A percentile compares a stretch with the other conserved stretches of the same genome.
Evolutionary conservation across 805 yeast species (phyloP).

Genomic region (Komagataella ulmi): DNA sequence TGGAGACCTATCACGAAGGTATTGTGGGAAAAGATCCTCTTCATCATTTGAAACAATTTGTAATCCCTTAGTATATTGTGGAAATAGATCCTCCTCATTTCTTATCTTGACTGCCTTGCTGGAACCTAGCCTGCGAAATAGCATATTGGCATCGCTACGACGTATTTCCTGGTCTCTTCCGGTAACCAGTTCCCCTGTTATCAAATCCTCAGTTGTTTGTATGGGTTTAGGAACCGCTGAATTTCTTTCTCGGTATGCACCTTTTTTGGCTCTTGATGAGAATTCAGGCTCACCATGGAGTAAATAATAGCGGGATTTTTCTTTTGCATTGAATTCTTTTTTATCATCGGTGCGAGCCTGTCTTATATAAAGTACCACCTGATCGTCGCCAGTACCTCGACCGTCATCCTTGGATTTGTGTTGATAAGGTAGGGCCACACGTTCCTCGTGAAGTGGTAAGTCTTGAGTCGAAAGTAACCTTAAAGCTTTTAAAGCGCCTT

Average conservation of each 20-base stretch:
- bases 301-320: conserved; percentile 49
- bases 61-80: neutral
- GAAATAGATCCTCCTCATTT: neutral
- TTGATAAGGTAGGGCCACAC: conserved; percentile 11
- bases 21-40: neutral
- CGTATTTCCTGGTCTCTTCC: neutral
- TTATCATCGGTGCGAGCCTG: conserved; percentile 39
- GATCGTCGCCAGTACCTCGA: conserved; percentile 17
- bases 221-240: neutral
- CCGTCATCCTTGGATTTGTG: conserved; percentile 22
- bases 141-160: neutral
- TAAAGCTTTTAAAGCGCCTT: conserved; percentile 10
- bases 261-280: neutral
- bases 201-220: conserved; percentile 12
- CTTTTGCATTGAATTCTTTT: conserved; percentile 43
- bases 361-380: conserved; percentile 27
- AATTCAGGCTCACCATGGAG: conserved; percentile 58
- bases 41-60: neutral
- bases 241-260: neutral
- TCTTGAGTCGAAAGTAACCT: neutral
- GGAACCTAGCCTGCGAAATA: neutral
- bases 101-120: neutral
- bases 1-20: neutral
- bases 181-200: conserved; percentile 11
- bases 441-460: conserved; percentile 5